Conservation (phyloP, 306 rosid genomes). For the Luffa aegyptiaca region DNA sequence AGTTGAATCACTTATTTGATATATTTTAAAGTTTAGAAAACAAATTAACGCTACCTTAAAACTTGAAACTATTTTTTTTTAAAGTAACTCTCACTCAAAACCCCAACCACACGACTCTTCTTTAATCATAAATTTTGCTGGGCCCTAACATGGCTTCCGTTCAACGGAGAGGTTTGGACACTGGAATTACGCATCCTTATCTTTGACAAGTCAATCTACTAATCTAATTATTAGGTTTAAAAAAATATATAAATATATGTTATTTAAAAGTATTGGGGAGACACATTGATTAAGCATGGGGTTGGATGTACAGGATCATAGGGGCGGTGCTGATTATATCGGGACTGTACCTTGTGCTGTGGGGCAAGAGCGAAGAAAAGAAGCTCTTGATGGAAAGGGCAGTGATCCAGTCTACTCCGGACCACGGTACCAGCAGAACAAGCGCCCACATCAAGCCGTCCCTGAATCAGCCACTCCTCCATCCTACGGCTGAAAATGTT, state of each 20-base stretch:
- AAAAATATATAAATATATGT: too few species aligned
- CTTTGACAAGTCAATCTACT: neutral
- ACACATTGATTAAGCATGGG: conserved; percentile 10
- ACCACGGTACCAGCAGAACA: conserved; percentile 41
- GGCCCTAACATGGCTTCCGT: neutral
- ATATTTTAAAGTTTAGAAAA: too few species aligned
- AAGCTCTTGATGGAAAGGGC: conserved; percentile 39
- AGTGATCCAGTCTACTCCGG: conserved; percentile 36
- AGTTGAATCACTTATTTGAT: too few species aligned
- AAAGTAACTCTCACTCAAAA: too few species aligned
- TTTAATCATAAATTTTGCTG: neutral
- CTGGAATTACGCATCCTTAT: neutral
- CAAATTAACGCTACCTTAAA: too few species aligned
- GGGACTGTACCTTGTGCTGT: conserved; percentile 78
- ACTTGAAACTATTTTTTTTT: too few species aligned
- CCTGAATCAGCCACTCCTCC: conserved; percentile 73
- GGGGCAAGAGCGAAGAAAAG: conserved; percentile 85
- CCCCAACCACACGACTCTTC: neutral
- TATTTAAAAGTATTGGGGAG: neutral
- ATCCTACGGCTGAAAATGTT: conserved; percentile 74
- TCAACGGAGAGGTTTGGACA: neutral
- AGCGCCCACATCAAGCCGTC: conserved; percentile 20
- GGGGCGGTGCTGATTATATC: conserved; percentile 76
- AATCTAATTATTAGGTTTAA: neutral
- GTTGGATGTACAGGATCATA: conserved; percentile 50